Conservation (phyloP, 176 grass and related monocot genomes). For the Microstegium vimineum region DNA sequence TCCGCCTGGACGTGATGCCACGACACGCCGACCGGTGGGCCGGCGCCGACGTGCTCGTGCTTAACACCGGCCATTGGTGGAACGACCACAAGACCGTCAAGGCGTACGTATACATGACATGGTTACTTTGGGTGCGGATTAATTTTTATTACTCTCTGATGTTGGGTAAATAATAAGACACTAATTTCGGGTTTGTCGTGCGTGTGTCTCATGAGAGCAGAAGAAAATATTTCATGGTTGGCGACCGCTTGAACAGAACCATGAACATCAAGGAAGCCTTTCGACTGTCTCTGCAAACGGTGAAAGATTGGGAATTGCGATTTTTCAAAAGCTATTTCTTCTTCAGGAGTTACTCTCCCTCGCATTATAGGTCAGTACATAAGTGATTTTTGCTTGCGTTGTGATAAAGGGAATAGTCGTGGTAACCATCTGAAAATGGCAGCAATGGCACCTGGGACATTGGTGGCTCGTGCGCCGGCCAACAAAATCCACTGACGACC, state of each 20-base stretch:
- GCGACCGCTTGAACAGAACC: conserved; percentile 21
- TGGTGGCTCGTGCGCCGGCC: conserved; percentile 12
- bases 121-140: not conserved
- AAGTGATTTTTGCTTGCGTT: not conserved
- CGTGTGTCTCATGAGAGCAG: not conserved
- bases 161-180: not conserved
- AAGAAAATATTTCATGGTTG: conserved; percentile 46
- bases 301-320: conserved; percentile 19
- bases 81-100: conserved; percentile 34
- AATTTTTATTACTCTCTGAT: not conserved
- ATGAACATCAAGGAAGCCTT: conserved; percentile 40
- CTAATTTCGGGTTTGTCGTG: not conserved
- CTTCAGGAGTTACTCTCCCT: conserved; percentile 40
- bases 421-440: not conserved
- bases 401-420: not conserved
- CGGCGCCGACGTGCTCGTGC: conserved; percentile 33
- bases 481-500: not conserved
- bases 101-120: not conserved
- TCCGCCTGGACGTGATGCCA: conserved; percentile 30
- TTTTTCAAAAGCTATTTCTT: not conserved
- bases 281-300: conserved; percentile 13
- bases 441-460: conserved; percentile 41
- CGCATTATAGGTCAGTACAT: conserved; percentile 21
- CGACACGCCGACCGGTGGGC: conserved; percentile 22
- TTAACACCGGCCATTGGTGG: conserved; percentile 55